Percentiles rank a stretch among this genome's conserved stretches.
These are phyloP conservation scores for Cladosporium sp. DNA, from an alignment of 2,329 filamentous ascomycete species.

Conservation along the genomic window DNA sequence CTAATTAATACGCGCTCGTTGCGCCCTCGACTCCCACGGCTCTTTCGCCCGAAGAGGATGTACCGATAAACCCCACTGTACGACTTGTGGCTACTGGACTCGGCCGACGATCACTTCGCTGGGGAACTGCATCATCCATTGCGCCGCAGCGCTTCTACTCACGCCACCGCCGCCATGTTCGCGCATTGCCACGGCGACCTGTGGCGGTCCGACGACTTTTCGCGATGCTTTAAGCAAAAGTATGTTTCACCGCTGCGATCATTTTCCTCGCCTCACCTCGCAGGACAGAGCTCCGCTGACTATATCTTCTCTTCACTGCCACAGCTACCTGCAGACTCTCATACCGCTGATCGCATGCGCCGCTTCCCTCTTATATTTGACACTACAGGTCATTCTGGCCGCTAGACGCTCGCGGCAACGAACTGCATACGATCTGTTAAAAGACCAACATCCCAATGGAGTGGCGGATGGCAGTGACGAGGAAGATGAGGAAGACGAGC, in stretches of 20 bases:
- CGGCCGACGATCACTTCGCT: conserved; percentile 4
- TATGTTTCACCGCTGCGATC: conserved; percentile 38
- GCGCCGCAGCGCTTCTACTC: not conserved
- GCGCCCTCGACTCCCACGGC: too few species aligned
- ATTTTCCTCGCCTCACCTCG: too few species aligned
- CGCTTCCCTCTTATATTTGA: conserved; percentile 65
- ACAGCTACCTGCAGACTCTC: conserved; percentile 73
- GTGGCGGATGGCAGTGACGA: conserved; percentile 29
- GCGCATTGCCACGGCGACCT: conserved; percentile 54
- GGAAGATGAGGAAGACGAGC: conserved; percentile 54
- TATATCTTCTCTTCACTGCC: conserved; percentile 2
- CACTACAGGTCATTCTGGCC: conserved; percentile 54
- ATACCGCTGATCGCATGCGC: conserved; percentile 70
- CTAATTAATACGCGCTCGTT: too few species aligned
- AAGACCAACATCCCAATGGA: conserved; percentile 26
- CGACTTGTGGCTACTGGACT: not conserved
- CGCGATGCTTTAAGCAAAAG: conserved; percentile 62
- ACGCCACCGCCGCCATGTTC: conserved; percentile 34
- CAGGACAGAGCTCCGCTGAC: conserved; percentile 15
- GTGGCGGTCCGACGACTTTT: conserved; percentile 61
- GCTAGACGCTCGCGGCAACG: conserved; percentile 20
- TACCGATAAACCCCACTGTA: not conserved
- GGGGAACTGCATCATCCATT: not conserved
- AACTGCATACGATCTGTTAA: conserved; percentile 56
- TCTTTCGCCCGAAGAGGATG: not conserved